These are phyloP conservation scores for Dryadomyces quercivorus DNA, from an alignment of 2,329 filamentous ascomycete genomes.

Conservation along the genomic window DNA sequence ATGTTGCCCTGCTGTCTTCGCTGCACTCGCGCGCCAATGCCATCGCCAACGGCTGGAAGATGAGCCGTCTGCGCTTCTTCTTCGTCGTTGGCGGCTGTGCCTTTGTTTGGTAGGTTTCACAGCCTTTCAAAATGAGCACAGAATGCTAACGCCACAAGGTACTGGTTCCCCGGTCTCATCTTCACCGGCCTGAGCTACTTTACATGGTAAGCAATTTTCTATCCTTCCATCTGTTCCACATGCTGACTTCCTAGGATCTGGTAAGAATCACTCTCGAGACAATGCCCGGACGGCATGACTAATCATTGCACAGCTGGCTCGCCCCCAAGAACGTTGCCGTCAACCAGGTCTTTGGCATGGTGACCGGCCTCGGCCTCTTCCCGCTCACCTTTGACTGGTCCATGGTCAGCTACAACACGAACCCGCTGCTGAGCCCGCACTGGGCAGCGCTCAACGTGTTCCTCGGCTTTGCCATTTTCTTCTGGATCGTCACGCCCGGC, in stretches of 20 bases:
- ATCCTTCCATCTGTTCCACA: not conserved
- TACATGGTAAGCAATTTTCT: conserved; percentile 36
- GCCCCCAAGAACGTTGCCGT: conserved; percentile 46
- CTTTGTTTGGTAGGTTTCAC: conserved; percentile 32
- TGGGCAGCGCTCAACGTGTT: conserved; percentile 36
- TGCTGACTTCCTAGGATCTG: conserved; percentile 1
- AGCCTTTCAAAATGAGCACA: not conserved
- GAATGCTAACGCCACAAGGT: conserved; percentile 13
- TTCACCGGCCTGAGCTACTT: conserved; percentile 51
- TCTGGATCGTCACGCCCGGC: conserved; percentile 31
- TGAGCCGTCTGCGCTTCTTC: conserved; percentile 47
- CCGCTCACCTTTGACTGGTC: conserved; percentile 59
- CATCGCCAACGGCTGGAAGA: conserved; percentile 34
- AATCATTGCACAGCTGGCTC: conserved; percentile 31
- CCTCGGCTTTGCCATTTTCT: conserved; percentile 28
- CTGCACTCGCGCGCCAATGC: conserved; percentile 25
- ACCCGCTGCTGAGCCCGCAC: conserved; percentile 26
- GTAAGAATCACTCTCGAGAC: not conserved
- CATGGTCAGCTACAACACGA: conserved; percentile 36
- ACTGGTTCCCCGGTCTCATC: conserved; percentile 51
- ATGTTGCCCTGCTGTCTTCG: conserved; percentile 24
- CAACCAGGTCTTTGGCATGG: conserved; percentile 54
- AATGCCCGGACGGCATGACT: no score
- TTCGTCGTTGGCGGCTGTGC: conserved; percentile 34
- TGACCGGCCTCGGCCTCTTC: conserved; percentile 47